Percentiles rank a stretch among this genome's conserved stretches.
Conservation (phyloP, 768 basidiomycete genomes). For the Piloderma croceum region DNA sequence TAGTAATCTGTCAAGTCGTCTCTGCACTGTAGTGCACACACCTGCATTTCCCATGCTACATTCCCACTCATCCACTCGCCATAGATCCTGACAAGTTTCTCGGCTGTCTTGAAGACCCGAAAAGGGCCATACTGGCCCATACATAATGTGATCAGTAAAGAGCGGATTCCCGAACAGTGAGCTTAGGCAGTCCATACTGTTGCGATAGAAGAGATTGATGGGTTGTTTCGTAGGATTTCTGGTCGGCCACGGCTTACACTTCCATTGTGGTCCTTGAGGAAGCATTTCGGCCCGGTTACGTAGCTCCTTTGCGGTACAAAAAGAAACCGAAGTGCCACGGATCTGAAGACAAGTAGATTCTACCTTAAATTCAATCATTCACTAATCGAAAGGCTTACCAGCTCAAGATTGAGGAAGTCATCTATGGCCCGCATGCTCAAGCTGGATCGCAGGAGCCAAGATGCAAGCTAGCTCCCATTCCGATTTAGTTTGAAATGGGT, state of each 20-base stretch:
- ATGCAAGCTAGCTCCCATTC: constrained; percentile 33
- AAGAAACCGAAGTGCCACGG: constrained; percentile 5
- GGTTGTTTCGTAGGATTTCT: constrained; percentile 19
- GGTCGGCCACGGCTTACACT: constrained; percentile 7
- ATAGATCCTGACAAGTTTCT: constrained; percentile 11
- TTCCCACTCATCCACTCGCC: constrained; percentile 19
- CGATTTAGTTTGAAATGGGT: constrained; percentile 24
- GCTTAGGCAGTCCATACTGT: constrained; percentile 24
- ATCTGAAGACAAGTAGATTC: constrained; percentile 5
- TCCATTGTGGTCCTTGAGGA: constrained; percentile 24
- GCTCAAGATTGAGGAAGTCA: constrained; percentile 21
- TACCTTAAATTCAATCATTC: too few species aligned
- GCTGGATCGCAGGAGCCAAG: constrained; percentile 21
- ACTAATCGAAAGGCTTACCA: constrained; percentile 16
- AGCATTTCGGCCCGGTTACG: constrained; percentile 21
- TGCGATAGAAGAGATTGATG: constrained; percentile 23
- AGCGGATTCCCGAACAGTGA: constrained; percentile 21
- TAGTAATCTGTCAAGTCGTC: too few species aligned
- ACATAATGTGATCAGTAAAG: constrained; percentile 21
- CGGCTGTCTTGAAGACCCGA: constrained; percentile 9
- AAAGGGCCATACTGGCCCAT: too few species aligned
- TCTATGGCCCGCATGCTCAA: constrained; percentile 26
- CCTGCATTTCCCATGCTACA: too few species aligned
- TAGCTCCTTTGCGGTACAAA: constrained; percentile 18
- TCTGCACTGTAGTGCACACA: too few species aligned